Base-by-base conservation (phyloP, 129 eudicot species). In the Artemisia annua region DNA sequence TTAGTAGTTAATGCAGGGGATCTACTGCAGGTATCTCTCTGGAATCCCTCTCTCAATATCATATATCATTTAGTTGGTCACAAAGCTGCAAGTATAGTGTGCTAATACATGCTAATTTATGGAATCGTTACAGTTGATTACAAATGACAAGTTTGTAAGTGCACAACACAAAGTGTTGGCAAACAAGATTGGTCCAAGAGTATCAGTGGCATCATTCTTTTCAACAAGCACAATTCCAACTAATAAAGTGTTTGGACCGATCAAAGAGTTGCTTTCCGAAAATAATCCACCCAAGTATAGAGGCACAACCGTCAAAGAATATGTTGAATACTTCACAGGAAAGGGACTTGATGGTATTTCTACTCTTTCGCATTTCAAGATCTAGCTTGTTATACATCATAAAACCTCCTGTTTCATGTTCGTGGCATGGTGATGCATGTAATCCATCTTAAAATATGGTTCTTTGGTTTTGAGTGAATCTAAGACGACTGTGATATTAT, bases 171-270 rank as follows among this genome's bases (percentile, higher is more conserved):
- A 39, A 39, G 46, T 39, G 46, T 39, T 39, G 46, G 46, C 46
- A 39, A 39, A 39, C 11, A 8, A 39, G 46, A 74, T 49, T 39
- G 87, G 91, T 48, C 87, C 88, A 13, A 85, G 91, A 70, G 70
- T 83, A n/a, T 85, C 89, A 1, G 81, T 83, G 17, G 91, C 91
- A 7, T 59, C 74, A 9, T 88, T 85, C 81, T 63, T 85, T 55
- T 19, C 50, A 1, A 74, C 79, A 0, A 82, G 76, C 24, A 1
- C 7, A 15, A 3, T 11, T 22, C 67, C 64, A 35, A 32, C 79
- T 0, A 9, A 67, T 3, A 83, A 70, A 55, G 7, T 65, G 12
- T 81, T 71, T 74, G 87, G 66, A 24, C 95, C 95, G 1, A 85
- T 88, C 20, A 62, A 76, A 26, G 91, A 88, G 46, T 1, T 39